Evolutionary conservation across 345 rosid genomes (phyloP).

Genomic region (Euphorbia tirucalli): DNA sequence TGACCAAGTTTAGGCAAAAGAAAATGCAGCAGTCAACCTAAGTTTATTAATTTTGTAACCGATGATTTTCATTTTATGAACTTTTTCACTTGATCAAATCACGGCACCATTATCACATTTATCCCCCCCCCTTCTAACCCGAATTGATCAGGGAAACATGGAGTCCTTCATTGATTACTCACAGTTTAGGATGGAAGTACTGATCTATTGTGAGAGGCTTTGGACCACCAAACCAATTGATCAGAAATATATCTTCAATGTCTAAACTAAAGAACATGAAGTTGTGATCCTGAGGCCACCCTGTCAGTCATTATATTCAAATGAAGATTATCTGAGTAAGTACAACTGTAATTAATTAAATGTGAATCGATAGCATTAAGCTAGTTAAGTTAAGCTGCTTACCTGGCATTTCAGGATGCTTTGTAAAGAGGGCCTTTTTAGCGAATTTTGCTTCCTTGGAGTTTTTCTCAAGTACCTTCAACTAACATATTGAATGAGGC

Average conservation of each 20-base stretch:
- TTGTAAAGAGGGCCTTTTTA: slow-evolving; percentile 55
- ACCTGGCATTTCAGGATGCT: slow-evolving; percentile 94
- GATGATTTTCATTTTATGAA: too few relatives aligned
- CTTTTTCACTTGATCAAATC: too few relatives aligned
- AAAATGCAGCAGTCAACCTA: slow-evolving; percentile 16
- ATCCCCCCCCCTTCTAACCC: too few relatives aligned
- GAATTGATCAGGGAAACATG: too few relatives aligned
- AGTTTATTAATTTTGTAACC: background rate
- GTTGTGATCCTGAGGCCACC: slow-evolving; percentile 77
- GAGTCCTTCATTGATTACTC: slow-evolving; percentile 29
- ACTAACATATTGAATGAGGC: slow-evolving; percentile 34
- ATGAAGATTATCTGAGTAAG: too few relatives aligned
- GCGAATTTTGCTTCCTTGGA: slow-evolving; percentile 63
- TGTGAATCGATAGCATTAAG: background rate
- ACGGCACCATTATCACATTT: too few relatives aligned
- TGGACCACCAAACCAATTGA: slow-evolving; percentile 92
- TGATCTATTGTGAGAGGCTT: slow-evolving; percentile 75
- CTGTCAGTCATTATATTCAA: slow-evolving; percentile 34
- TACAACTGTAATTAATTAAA: too few relatives aligned
- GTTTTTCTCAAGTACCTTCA: slow-evolving; percentile 42
- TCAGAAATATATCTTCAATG: slow-evolving; percentile 68
- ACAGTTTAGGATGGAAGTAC: slow-evolving; percentile 63
- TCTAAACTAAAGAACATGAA: slow-evolving; percentile 71
- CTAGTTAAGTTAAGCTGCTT: slow-evolving; percentile 10
- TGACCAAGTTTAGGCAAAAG: slow-evolving; percentile 5